Evolutionary conservation across 352 stramenopile genomes (phyloP).

Genomic region (Phytophthora sansomeana): DNA sequence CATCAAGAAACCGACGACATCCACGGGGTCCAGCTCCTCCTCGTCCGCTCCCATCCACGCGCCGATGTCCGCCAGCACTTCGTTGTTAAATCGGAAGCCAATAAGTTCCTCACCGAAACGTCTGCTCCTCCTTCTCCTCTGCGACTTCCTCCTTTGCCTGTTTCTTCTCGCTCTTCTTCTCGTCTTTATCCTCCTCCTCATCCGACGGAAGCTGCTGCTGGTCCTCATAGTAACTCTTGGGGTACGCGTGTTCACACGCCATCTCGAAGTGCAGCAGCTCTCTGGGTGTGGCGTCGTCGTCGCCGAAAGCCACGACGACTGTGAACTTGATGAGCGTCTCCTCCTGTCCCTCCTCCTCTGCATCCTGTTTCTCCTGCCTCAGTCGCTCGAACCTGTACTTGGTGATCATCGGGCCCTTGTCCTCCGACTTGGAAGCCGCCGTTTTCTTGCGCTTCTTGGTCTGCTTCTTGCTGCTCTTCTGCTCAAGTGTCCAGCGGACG

Average conservation of each 20-base stretch:
- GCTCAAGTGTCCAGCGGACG: conserved; percentile 61
- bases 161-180: conserved; percentile 13
- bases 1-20: conserved; percentile 77
- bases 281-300: conserved; percentile 42
- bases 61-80: conserved; percentile 53
- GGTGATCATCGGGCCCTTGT: conserved; percentile 44
- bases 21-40: conserved; percentile 62
- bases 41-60: conserved; percentile 60
- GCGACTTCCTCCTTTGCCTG: conserved; percentile 19
- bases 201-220: conserved; percentile 47
- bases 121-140: conserved; percentile 29
- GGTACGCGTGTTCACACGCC: conserved; percentile 59
- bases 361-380: conserved; percentile 24
- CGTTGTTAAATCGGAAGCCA: conserved; percentile 67
- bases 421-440: conserved; percentile 4
- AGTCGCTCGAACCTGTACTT: conserved; percentile 62
- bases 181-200: conserved; percentile 31
- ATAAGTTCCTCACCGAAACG: conserved; percentile 65
- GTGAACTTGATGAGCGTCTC: conserved; percentile 61
- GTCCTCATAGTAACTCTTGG: conserved; percentile 80
- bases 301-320: conserved; percentile 49
- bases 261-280: conserved; percentile 74
- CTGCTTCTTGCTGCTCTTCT: conserved; percentile 37
- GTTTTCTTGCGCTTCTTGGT: conserved; percentile 57
- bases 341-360: conserved; percentile 25